A percentile compares a stretch with the other conserved stretches of the same genome.
Conservation (phyloP, 306 rosid species). For the Prunus padus region DNA sequence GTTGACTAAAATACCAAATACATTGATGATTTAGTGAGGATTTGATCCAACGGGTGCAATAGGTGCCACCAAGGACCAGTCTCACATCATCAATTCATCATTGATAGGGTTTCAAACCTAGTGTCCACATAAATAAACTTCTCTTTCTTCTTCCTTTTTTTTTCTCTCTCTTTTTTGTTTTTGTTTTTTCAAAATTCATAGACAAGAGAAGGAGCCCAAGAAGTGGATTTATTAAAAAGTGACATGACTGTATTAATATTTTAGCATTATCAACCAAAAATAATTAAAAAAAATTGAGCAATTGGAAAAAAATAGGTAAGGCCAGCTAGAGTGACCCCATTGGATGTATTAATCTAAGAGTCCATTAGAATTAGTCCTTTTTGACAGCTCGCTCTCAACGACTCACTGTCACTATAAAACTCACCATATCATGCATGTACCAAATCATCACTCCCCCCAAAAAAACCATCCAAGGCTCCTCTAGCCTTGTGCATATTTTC, state of each 20-base stretch:
- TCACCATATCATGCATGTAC: slow-evolving; percentile 26
- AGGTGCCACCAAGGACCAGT: slow-evolving; percentile 23
- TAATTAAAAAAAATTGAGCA: neutral
- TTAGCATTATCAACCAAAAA: neutral
- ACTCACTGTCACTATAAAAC: slow-evolving; percentile 54
- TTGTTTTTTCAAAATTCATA: neutral
- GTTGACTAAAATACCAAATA: slow-evolving; percentile 5
- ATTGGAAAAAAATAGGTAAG: neutral
- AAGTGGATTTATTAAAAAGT: slow-evolving; percentile 5
- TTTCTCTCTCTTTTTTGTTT: neutral
- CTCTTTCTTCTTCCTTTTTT: neutral
- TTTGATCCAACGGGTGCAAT: slow-evolving; percentile 28
- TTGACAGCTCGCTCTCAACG: slow-evolving; percentile 69
- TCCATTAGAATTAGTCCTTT: slow-evolving; percentile 47
- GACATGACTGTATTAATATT: neutral
- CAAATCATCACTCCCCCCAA: slow-evolving; percentile 5
- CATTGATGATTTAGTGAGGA: neutral
- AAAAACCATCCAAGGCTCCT: neutral
- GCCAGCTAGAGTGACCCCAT: slow-evolving; percentile 53
- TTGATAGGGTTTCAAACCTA: slow-evolving; percentile 14
- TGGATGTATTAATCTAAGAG: slow-evolving; percentile 25
- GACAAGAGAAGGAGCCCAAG: neutral
- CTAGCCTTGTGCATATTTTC: neutral
- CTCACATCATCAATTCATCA: slow-evolving; percentile 19
- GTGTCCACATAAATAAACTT: neutral